Evolutionary conservation across 2,329 filamentous ascomycete genomes (phyloP), one percentile per base, ranked within the genome.

Genomic region (Stemphylium vesicarium): DNA sequence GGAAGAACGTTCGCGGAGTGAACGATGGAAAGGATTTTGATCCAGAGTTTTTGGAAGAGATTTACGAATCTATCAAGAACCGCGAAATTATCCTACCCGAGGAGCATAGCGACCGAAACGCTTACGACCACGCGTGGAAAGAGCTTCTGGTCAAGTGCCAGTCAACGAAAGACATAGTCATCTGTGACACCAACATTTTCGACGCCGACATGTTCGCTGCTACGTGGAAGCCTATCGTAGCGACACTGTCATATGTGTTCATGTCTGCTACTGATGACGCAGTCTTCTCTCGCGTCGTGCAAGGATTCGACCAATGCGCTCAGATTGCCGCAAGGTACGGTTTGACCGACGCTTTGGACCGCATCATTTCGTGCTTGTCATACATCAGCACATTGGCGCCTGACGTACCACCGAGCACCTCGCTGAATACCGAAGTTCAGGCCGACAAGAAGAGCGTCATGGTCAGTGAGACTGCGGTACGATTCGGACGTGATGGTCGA

Each of bases 201-300:
- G 96, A 99, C 75, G 91, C 93, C 4, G 93, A 99, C 72, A 97
- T 99, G 91, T 99, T 99, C 74, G 88, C 90, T 53, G 90, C 92
- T 18, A 97, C 93, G 0, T 99, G 96, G 95, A 92, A 87, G 72
- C 94, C 96, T 0, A 92, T 99, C 44, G 84, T 99, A 33, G 93
- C 95, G 3, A 98, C 96, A 0, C 80, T 99, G 50, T 96, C 95
- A 11, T 99, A 98, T 71, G 95, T 99, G 3, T 99, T 99, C 79
- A 96, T 98, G 89, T 98, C 94, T 32, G 96, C 96, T 13, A 96
- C 92, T 0, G 96, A 99, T 70, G 95, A 99, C 73, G 86, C 94
- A 0, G 95, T 99, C 3, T 99, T 96, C 72, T 91, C 91, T 32
- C 87, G 95, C 56, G 90, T 99, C 15, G 92, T 98, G 24, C 91